Conservation (phyloP, 2,329 filamentous ascomycete genomes). For the Hymenotorrendiella dingleyae region DNA sequence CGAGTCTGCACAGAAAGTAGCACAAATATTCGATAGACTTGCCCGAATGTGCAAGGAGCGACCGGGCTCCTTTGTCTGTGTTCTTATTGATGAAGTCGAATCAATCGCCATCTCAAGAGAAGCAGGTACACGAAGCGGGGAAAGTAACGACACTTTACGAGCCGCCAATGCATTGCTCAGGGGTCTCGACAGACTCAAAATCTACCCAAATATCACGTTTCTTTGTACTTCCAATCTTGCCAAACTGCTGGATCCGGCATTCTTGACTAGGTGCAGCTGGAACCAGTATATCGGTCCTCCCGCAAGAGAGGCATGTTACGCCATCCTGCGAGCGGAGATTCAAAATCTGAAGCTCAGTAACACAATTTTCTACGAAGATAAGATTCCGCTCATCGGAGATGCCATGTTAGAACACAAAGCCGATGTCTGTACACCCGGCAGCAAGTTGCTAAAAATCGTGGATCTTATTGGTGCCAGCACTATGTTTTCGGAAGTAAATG, state of each 20-base stretch:
- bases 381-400: conserved; percentile 18
- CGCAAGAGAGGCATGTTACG: conserved; percentile 21
- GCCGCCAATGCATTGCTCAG: conserved; percentile 31
- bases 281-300: conserved; percentile 21
- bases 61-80: conserved; percentile 22
- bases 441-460: conserved; percentile 18
- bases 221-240: conserved; percentile 29
- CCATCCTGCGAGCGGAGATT: conserved; percentile 23
- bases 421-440: conserved; percentile 3
- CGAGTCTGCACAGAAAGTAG: conserved; percentile 39
- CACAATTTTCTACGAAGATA: conserved; percentile 15
- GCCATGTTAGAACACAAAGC: conserved; percentile 10
- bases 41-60: conserved; percentile 21
- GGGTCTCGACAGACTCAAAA: conserved; percentile 23
- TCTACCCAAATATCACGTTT: conserved; percentile 24
- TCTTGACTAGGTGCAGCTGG: conserved; percentile 26
- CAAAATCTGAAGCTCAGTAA: conserved; percentile 18
- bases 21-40: conserved; percentile 37
- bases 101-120: conserved; percentile 27
- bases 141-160: conserved; percentile 27
- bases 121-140: conserved; percentile 17
- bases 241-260: conserved; percentile 26
- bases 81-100: conserved; percentile 32
- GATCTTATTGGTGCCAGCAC: conserved; percentile 11
- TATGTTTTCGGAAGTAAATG: too few species aligned